Percentiles rank a stretch among this genome's conserved stretches.
Conservation (phyloP, 345 rosid species). For the Syzygium aromaticum region DNA sequence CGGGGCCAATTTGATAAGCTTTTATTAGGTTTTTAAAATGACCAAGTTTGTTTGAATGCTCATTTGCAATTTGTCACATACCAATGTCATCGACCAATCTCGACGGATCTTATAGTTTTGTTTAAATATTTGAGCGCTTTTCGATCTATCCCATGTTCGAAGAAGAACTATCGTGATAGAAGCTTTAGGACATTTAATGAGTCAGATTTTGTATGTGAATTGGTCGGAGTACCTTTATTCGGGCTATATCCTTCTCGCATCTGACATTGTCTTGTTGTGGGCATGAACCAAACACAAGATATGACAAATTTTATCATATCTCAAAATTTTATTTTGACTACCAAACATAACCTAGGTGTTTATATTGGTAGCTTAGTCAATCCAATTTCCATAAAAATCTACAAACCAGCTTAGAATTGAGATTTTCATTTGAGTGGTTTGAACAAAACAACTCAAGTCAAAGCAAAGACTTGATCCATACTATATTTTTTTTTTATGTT, state of each 20-base stretch:
- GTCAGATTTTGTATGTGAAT: not conserved
- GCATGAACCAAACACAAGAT: no score
- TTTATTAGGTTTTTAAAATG: not conserved
- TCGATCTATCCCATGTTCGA: not conserved
- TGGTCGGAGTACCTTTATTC: not conserved
- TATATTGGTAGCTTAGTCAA: not conserved
- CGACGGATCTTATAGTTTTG: not conserved
- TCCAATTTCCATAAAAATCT: not conserved
- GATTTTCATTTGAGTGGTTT: not conserved
- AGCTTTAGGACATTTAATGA: not conserved
- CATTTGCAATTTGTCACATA: not conserved
- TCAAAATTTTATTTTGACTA: no score
- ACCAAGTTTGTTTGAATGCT: not conserved
- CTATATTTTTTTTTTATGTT: no score
- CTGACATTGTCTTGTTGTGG: no score
- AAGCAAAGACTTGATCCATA: not conserved
- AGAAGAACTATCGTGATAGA: not conserved
- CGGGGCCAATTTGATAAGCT: not conserved
- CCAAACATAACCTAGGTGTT: no score
- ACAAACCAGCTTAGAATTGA: not conserved
- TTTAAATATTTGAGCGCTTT: not conserved
- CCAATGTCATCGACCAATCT: not conserved
- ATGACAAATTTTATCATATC: no score
- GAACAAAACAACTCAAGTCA: not conserved
- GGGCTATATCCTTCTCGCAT: not conserved